A percentile compares a stretch with the other conserved stretches of the same genome.
Conservation (phyloP, 1,139 yeast genomes). For the Arxiozyma telluris region DNA sequence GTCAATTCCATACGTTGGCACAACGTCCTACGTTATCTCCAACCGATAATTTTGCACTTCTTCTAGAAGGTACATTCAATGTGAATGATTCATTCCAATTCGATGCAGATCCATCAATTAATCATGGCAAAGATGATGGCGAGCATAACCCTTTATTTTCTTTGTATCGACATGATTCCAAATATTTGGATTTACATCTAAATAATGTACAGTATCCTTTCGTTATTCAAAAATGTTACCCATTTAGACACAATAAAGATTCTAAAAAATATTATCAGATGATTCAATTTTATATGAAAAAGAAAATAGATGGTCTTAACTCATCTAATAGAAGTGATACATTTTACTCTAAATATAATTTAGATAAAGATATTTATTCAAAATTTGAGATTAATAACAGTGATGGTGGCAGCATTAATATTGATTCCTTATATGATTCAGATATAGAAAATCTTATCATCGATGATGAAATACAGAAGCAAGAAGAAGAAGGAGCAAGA, state of each 20-base stretch:
- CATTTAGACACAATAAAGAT: background rate
- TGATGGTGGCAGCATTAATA: background rate
- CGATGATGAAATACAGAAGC: background rate
- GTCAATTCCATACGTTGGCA: background rate
- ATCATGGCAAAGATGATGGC: background rate
- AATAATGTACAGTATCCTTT: background rate
- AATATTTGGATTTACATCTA: background rate
- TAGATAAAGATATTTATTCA: background rate
- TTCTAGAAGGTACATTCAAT: background rate
- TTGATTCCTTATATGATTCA: background rate
- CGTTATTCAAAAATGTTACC: background rate
- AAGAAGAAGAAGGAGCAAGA: background rate
- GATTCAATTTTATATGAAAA: background rate
- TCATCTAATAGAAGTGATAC: background rate
- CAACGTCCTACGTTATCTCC: background rate
- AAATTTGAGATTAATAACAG: background rate
- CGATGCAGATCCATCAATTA: background rate
- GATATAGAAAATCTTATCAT: conserved; percentile 1
- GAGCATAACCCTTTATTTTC: background rate
- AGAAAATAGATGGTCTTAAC: background rate
- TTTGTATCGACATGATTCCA: background rate
- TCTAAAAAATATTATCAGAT: background rate
- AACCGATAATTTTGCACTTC: background rate
- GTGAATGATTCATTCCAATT: background rate
- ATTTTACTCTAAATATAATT: background rate